phyloP scores from a whole-genome alignment of 2,329 filamentous ascomycete genomes.

The Teratosphaeriaceae sp. region DNA sequence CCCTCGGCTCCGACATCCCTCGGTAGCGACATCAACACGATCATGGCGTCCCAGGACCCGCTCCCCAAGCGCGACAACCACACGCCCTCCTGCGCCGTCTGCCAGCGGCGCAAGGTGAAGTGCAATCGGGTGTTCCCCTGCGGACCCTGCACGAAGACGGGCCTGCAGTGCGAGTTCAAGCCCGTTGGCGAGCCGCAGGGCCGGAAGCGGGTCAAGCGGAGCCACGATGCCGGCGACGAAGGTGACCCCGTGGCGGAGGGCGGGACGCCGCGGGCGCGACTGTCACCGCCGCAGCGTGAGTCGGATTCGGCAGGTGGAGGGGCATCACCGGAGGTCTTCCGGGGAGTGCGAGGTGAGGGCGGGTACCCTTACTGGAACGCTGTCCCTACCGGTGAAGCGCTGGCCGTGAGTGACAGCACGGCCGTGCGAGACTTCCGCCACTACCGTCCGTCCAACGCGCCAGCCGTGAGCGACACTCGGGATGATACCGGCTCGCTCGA shows the following conservation, averaged over 20 bases:
- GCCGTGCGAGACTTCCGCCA: too few relatives aligned
- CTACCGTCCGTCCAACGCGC: too few relatives aligned
- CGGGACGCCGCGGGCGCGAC: not conserved
- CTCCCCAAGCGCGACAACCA: constrained; percentile 19
- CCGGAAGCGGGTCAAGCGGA: constrained; percentile 13
- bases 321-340: too few relatives aligned
- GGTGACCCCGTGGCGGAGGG: not conserved
- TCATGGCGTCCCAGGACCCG: too few relatives aligned
- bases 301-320: too few relatives aligned
- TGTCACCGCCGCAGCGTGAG: not conserved
- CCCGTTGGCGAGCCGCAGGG: constrained; percentile 4
- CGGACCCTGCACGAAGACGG: constrained; percentile 19
- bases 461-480: too few relatives aligned
- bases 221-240: not conserved
- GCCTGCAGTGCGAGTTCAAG: constrained; percentile 18
- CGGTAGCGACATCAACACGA: not conserved
- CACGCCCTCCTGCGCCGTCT: constrained; percentile 21
- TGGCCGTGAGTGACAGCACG: too few relatives aligned
- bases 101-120: constrained; percentile 16
- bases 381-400: too few relatives aligned
- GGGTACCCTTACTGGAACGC: too few relatives aligned
- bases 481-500: too few relatives aligned
- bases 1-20: not conserved
- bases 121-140: constrained; percentile 21
- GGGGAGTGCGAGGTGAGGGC: too few relatives aligned